Evolutionary conservation across 2,329 filamentous ascomycete species (phyloP), one percentile per base, ranked within the genome.

Genomic region (Leptographium wingfieldii): DNA sequence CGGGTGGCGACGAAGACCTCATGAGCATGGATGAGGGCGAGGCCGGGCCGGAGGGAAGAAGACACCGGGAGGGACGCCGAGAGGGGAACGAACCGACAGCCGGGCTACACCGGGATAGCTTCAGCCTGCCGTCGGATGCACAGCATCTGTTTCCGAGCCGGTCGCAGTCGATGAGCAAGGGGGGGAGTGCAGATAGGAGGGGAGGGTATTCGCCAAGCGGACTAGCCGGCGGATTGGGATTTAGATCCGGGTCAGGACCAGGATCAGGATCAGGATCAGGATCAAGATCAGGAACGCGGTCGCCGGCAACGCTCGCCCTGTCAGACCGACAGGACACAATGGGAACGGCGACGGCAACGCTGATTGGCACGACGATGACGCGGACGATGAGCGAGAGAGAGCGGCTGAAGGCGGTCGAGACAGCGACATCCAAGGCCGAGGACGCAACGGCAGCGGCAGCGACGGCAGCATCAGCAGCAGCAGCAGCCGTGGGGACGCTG

Each of bases 121-220:
- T 68, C 19, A 67, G 65, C 3, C 67, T 69, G 43, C 74, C 77
- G 55, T 70, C 71, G 0, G 76, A 77, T 16, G 76, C 77, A 16
- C 38, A 40, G 2, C 77, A 72, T 64, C 62, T 68, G 0, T 70
- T 77, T 2, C 79, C 76, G 2, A 74, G 77, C 3, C 77, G 80
- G 59, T 69, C 74, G 6, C 80, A 78, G 6, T 60, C 76, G 10
- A 69, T 62, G 22, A 62, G 62, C 19, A 60, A 29, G 7, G 38
- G 19, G 22, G 54, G 19, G 12, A 14, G 22, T 29, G n/a, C 51
- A 33, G 22, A 29, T 11, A 33, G 4, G 51, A 35, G 51, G 43
- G 7, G 43, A 19, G 43, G 43, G 48, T 27, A 5, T 22, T 12
- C 22, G 14, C 48, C n/a, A 7, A 49, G 46, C 46, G n/a, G n/a